Conservation (phyloP, 345 rosid genomes). For the Gossypium australe region DNA sequence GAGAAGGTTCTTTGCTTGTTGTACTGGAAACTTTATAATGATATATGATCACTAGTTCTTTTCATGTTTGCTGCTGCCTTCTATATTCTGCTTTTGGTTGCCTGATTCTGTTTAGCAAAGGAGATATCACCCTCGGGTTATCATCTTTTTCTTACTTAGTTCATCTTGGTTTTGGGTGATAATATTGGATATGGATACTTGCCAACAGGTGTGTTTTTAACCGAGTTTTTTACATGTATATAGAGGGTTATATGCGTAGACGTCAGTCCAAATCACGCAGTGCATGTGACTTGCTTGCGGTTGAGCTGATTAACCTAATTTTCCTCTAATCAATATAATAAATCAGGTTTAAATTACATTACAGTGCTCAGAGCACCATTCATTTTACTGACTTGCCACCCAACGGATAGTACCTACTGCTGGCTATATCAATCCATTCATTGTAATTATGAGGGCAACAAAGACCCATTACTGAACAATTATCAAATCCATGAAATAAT, state of each 20-base stretch:
- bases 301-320: conserved; percentile 20
- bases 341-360: not conserved
- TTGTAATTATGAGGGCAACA: conserved; percentile 17
- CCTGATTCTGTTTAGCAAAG: not conserved
- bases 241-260: too few species aligned
- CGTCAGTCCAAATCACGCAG: not conserved
- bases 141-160: too few species aligned
- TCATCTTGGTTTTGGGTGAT: too few species aligned
- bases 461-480: not conserved
- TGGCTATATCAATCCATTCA: not conserved
- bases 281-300: not conserved
- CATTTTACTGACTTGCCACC: conserved; percentile 12
- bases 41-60: not conserved
- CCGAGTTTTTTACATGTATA: too few species aligned
- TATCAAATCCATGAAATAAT: not conserved
- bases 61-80: not conserved
- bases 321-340: not conserved
- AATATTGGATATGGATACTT: too few species aligned
- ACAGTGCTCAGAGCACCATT: not conserved
- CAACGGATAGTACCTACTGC: not conserved
- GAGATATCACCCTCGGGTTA: not conserved
- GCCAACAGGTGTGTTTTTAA: too few species aligned
- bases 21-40: not conserved
- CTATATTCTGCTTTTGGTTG: not conserved
- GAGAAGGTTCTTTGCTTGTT: not conserved